Evolutionary conservation across 345 rosid genomes (phyloP).

Genomic region (Lenwebbia sp.): DNA sequence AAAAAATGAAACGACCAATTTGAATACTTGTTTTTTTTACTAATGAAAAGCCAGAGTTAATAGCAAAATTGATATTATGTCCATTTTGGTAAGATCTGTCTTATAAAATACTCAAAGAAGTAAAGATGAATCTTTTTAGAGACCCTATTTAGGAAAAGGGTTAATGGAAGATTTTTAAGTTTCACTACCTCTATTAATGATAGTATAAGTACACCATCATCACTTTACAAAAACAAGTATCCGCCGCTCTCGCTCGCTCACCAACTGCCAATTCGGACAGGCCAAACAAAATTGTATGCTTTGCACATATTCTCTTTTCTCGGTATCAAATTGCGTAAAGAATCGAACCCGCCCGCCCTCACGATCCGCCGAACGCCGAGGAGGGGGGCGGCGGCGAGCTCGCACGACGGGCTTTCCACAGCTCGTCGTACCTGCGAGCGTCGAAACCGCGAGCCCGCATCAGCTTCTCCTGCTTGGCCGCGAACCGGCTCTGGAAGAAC

Average conservation of each 20-base stretch:
- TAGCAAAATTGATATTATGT: background rate
- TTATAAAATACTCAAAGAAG: background rate
- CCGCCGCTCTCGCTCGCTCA: background rate
- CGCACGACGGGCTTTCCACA: conserved; percentile 11
- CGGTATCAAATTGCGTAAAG: background rate
- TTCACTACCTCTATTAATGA: background rate
- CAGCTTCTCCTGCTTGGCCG: conserved; percentile 50
- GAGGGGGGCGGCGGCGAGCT: background rate
- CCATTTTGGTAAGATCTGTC: background rate
- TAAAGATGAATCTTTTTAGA: background rate
- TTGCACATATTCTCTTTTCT: background rate
- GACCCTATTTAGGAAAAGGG: background rate
- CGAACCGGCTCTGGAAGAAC: conserved; percentile 64
- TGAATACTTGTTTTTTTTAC: no score
- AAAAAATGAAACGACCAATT: no score
- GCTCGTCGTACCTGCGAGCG: conserved; percentile 44
- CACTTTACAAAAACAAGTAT: background rate
- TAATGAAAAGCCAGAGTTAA: background rate
- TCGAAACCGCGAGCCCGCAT: conserved; percentile 41
- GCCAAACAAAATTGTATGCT: background rate
- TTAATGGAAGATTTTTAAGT: background rate
- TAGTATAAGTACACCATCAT: background rate
- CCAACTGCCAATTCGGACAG: background rate
- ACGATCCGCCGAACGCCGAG: background rate
- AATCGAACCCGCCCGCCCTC: background rate